Percentiles rank a stretch among this genome's conserved stretches.
These are phyloP conservation scores for Phytophthora agathidicida DNA, from an alignment of 352 stramenopile species.

Conservation along the genomic window DNA sequence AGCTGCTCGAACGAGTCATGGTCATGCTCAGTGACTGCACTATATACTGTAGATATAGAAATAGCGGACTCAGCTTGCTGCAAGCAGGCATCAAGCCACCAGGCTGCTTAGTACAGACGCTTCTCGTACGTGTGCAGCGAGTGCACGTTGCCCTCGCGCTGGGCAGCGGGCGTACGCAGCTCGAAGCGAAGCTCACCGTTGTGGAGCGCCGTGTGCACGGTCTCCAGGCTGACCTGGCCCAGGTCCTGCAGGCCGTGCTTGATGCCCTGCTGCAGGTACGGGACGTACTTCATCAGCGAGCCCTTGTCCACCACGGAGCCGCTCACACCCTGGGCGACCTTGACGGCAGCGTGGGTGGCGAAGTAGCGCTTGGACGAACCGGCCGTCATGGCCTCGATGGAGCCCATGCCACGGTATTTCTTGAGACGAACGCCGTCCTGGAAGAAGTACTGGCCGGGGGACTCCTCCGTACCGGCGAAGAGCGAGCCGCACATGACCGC, in stretches of 20 bases:
- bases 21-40: constrained; percentile 46
- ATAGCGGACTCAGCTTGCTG: constrained; percentile 29
- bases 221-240: constrained; percentile 91
- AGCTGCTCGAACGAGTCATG: constrained; percentile 24
- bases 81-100: constrained; percentile 17
- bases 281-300: constrained; percentile 98
- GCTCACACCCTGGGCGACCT: constrained; percentile 99
- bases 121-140: constrained; percentile 98
- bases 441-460: constrained; percentile 99
- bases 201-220: constrained; percentile 85
- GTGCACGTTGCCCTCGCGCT: constrained; percentile 99
- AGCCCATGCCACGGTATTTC: constrained; percentile 99
- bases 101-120: constrained; percentile 74
- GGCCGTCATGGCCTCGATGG: constrained; percentile 99
- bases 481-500: constrained; percentile 99
- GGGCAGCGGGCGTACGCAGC: constrained; percentile 97
- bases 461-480: constrained; percentile 99
- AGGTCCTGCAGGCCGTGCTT: constrained; percentile 99
- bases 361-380: constrained; percentile 96
- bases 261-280: constrained; percentile 98
- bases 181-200: constrained; percentile 95
- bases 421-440: constrained; percentile 99
- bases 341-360: constrained; percentile 91
- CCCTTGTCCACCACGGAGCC: constrained; percentile 99
- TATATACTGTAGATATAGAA: constrained; percentile 52